Evolutionary conservation across 805 yeast genomes (phyloP), one percentile per base, ranked within the genome.

Genomic region (Candida oleophila): DNA sequence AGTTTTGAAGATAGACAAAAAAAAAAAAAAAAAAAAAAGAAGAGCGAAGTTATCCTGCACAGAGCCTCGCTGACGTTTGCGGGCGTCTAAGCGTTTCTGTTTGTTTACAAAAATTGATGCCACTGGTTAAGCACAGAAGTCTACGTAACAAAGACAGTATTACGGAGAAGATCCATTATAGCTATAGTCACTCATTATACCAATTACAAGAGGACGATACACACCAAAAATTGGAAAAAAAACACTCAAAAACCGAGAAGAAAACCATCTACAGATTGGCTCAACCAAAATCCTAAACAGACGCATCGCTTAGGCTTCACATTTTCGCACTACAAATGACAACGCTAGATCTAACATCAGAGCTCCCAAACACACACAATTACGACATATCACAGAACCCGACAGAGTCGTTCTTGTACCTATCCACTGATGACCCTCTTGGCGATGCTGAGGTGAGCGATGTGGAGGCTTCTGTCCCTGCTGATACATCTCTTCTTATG

Each of bases 401-500:
- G 14, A 22, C 45, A 2, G 40, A 42, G 19, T 42, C 45, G 12
- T 42, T 30, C 19, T 11, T 42, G 7, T 35, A 42, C 32, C 25
- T 42, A 7, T 18, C 40, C 2, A 22, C 34, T n/a, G 45, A 42
- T 22, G n/a, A 42, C 21, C 21, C 40, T 8, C 32, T 25, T 11
- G 34, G 22, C 4, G 34, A 41, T 32, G n/a, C 19, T 5, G 37
- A 30, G 4, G 22, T 22, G 12, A 12, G 15, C 15, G 35, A 22
- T n/a, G 9, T 41, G 14, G 43, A 28, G 14, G n/a, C 8, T 20
- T 25, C 43, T 18, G 20, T 41, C 19, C 20, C 12, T 3, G 22
- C 22, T 16, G 43, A 41, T n/a, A 25, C 43, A 9, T 41, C 43
- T 4, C 15, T 41, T 12, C 22, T 41, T 20, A 41, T 41, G 43